Conservation (phyloP, 2,329 filamentous ascomycete species). For the Phaeomoniella chlamydospora region DNA sequence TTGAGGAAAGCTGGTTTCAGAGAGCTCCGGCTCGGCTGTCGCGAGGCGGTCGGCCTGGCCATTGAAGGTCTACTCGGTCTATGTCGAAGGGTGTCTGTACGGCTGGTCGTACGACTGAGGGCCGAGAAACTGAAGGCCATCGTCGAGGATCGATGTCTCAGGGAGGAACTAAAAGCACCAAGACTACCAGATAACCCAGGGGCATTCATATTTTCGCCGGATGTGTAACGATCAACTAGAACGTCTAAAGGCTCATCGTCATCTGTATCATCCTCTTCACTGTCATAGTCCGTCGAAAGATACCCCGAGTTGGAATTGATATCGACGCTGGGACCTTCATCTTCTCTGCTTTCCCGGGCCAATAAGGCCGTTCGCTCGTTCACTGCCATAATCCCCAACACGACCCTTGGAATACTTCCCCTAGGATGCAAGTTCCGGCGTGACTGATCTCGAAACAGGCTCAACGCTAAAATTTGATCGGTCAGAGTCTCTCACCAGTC, state of each 20-base stretch:
- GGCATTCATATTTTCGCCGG: background rate
- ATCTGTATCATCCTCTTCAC: background rate
- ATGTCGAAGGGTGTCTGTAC: background rate
- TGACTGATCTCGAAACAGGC: no score
- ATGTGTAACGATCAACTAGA: background rate
- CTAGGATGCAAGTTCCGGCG: no score
- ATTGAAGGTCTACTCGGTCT: background rate
- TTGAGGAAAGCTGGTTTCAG: background rate
- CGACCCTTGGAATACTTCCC: no score
- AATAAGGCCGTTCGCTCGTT: background rate
- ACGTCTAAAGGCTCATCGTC: background rate
- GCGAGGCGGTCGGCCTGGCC: background rate
- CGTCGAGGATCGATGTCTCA: background rate
- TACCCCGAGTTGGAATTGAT: background rate
- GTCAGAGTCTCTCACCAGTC: no score
- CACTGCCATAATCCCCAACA: no score
- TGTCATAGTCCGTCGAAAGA: constrained; percentile 1
- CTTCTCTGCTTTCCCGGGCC: no score
- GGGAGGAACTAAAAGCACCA: background rate
- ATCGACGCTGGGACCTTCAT: background rate
- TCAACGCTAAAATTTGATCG: no score
- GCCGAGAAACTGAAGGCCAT: constrained; percentile 1
- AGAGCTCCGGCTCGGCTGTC: background rate
- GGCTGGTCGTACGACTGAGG: background rate
- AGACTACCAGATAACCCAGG: background rate